phyloP scores from a whole-genome alignment of 768 basidiomycete genomes.

The Rhodotorula diobovata region DNA sequence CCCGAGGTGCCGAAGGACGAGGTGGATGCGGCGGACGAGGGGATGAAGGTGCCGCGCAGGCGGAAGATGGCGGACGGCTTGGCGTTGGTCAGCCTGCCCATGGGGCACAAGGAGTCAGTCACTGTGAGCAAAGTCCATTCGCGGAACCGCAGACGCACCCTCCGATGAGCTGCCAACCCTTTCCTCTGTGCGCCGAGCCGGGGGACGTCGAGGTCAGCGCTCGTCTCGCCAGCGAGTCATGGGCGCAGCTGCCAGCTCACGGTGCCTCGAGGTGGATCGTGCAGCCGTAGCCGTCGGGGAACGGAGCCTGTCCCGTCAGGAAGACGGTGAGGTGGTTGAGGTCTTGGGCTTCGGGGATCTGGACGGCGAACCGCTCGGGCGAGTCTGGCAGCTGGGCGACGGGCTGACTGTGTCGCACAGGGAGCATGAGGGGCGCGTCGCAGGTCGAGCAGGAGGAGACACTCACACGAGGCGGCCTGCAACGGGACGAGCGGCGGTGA shows the following conservation, averaged over 20 bases:
- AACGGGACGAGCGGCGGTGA: neutral
- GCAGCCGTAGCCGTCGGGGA: conserved; percentile 34
- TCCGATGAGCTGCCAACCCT: conserved; percentile 77
- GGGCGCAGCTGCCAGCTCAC: conserved; percentile 1
- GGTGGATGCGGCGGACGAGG: conserved; percentile 43
- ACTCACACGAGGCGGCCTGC: conserved; percentile 25
- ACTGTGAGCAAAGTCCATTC: accelerated
- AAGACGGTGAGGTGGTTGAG: conserved; percentile 86
- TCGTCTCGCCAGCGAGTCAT: neutral
- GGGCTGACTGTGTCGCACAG: neutral
- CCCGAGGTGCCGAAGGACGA: conserved; percentile 43
- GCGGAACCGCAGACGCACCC: conserved; percentile 54
- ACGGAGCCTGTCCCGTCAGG: conserved; percentile 59
- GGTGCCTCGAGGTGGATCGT: conserved; percentile 33
- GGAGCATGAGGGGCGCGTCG: neutral
- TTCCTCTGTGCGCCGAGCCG: conserved; percentile 61
- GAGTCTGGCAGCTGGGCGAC: conserved; percentile 17
- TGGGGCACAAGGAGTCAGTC: neutral
- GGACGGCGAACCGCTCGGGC: conserved; percentile 63
- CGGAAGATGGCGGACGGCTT: conserved; percentile 42
- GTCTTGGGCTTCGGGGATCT: conserved; percentile 63
- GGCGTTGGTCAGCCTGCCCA: conserved; percentile 55
- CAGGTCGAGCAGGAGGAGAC: neutral
- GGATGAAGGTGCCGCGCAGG: conserved; percentile 48
- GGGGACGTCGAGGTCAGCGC: neutral